phyloP scores from a whole-genome alignment of 176 grass and related monocot genomes.

The Cocos nucifera region DNA sequence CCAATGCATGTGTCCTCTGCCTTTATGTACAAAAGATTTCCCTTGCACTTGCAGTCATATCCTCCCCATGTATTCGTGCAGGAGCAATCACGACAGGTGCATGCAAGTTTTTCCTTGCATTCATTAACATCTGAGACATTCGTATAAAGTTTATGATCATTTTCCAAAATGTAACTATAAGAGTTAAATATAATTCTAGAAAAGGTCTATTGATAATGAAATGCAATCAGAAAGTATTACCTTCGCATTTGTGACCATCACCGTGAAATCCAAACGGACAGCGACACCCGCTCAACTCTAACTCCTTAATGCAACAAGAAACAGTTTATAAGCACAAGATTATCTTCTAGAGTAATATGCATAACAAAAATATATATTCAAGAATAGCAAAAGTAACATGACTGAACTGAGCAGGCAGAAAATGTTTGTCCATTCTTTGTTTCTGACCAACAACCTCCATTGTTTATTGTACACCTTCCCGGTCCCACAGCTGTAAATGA shows the following conservation, averaged over 20 bases:
- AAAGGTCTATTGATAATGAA: too few relatives aligned
- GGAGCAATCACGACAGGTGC: slow-evolving; percentile 59
- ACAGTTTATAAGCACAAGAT: neutral
- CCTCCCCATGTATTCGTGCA: slow-evolving; percentile 75
- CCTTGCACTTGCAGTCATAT: slow-evolving; percentile 74
- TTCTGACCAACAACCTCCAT: slow-evolving; percentile 73
- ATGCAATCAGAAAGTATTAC: slow-evolving; percentile 13
- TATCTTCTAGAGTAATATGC: too few relatives aligned
- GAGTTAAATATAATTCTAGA: too few relatives aligned
- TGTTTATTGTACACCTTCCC: slow-evolving; percentile 64
- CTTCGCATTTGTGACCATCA: slow-evolving; percentile 55
- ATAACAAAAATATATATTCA: too few relatives aligned
- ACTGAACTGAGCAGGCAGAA: slow-evolving; percentile 70
- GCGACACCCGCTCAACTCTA: slow-evolving; percentile 42
- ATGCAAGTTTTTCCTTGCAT: slow-evolving; percentile 66
- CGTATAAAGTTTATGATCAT: neutral
- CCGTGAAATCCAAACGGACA: slow-evolving; percentile 70
- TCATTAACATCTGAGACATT: slow-evolving; percentile 61
- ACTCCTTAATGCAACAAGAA: slow-evolving; percentile 29
- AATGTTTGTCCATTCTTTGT: slow-evolving; percentile 38
- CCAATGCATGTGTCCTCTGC: slow-evolving; percentile 73
- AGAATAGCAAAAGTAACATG: neutral
- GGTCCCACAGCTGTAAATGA: slow-evolving; percentile 54
- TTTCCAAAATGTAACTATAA: neutral
- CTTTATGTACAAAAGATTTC: slow-evolving; percentile 48